These are phyloP conservation scores for Leccinum ochraceum DNA, from an alignment of 768 basidiomycete genomes.

Conservation along the genomic window DNA sequence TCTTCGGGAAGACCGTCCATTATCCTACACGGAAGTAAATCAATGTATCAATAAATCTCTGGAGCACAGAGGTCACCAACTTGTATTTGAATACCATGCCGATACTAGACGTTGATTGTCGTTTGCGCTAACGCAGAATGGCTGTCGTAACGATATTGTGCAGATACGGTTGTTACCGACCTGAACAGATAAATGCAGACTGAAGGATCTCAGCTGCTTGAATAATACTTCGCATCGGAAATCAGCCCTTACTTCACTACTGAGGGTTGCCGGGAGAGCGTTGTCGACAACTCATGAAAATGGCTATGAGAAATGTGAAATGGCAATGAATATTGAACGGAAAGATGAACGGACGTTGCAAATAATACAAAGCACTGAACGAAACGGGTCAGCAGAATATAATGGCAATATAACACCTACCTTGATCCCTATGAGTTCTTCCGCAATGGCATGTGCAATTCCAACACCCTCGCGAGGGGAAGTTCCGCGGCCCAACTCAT, in stretches of 20 bases:
- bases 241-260: conserved; percentile 67
- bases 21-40: conserved; percentile 48
- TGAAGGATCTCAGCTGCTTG: conserved; percentile 30
- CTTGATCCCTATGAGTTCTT: conserved; percentile 70
- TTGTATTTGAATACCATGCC: conserved; percentile 56
- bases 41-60: background rate
- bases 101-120: conserved; percentile 47
- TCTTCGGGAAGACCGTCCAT: conserved; percentile 68
- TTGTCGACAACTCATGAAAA: conserved; percentile 76
- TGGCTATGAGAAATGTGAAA: conserved; percentile 47
- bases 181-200: conserved; percentile 82
- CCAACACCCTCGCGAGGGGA: conserved; percentile 80
- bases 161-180: conserved; percentile 37
- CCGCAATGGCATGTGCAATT: conserved; percentile 82
- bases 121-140: conserved; percentile 46
- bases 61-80: conserved; percentile 35
- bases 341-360: conserved; percentile 61
- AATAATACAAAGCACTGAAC: conserved; percentile 84
- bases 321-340: background rate
- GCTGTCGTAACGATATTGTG: background rate
- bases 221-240: background rate
- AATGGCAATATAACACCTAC: conserved; percentile 39
- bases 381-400: background rate
- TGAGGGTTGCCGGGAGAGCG: conserved; percentile 73
- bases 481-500: conserved; percentile 94